Evolutionary conservation across 192 early-diverging fungal genomes (phyloP).

Genomic region (Backusella morwellensis): DNA sequence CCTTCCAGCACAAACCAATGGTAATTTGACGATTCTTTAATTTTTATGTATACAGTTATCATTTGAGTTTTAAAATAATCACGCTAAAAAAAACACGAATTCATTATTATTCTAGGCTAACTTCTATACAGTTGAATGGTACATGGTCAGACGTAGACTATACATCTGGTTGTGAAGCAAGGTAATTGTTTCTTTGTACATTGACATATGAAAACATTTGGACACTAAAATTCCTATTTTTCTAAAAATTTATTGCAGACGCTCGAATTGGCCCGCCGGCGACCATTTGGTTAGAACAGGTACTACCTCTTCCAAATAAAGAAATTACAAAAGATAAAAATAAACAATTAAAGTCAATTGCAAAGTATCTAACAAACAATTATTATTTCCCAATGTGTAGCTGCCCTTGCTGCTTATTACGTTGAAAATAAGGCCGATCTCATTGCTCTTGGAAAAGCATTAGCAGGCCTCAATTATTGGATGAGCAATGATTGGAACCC

Average conservation of each 20-base stretch:
- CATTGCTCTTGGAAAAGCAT: background rate
- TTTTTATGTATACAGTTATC: background rate
- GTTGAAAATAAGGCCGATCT: background rate
- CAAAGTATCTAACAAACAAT: slow-evolving; percentile 5
- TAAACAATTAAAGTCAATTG: background rate
- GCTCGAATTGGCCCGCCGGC: slow-evolving; percentile 22
- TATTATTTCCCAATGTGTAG: background rate
- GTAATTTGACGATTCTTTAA: background rate
- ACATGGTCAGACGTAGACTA: slow-evolving; percentile 23
- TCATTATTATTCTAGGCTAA: background rate
- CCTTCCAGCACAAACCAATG: background rate
- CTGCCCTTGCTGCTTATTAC: slow-evolving; percentile 1
- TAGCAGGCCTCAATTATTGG: slow-evolving; percentile 21
- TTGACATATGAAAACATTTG: background rate
- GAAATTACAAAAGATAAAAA: background rate
- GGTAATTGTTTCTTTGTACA: background rate
- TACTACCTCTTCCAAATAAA: background rate
- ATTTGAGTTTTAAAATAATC: background rate
- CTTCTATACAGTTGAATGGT: background rate
- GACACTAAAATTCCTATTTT: background rate
- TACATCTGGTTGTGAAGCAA: slow-evolving; percentile 14
- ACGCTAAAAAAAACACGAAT: background rate
- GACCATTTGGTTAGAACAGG: slow-evolving; percentile 18
- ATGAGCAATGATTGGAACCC: slow-evolving; percentile 18
- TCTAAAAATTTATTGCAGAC: background rate